Evolutionary conservation across 2,329 filamentous ascomycete species (phyloP), one percentile per base, ranked within the genome.

Genomic region (Thermoascus crustaceus): DNA sequence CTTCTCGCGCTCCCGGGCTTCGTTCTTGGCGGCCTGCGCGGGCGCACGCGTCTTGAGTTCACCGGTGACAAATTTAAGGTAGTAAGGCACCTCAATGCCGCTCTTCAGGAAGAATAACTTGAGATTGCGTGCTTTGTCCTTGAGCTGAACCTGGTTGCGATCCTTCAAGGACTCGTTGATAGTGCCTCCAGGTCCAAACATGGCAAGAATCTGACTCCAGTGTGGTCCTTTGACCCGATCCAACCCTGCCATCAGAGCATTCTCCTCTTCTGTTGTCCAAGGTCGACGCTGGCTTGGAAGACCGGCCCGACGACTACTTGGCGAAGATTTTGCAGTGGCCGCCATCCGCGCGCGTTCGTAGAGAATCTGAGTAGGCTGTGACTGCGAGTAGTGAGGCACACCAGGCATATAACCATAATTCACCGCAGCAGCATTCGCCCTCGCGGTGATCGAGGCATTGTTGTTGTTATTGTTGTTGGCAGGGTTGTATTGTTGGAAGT

Each of bases 101-200:
- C 82, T 89, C 66, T 94, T 94, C 35, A 94, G 66, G 60, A 94
- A 94, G 64, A 91, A 94, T 0, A 94, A 65, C 58, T 94, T 94
- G 32, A 94, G 63, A 45, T 94, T 94, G 32, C 86, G 73, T 1
- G 86, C 86, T 60, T 94, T 94, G 55, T 94, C 86, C 58, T 94
- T 94, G 8, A 94, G 69, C 55, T 94, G 87, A 0, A 94, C 87
- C 53, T 94, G 86, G 29, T 87, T 93, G 21, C 86, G 75, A 54
- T 94, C 87, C 48, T 88, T 89, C 13, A 94, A 70, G 16, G 89
- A 82, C 48, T 89, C 82, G 30, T 79, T 88, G 16, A 89, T 76
- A 0, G 80, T 82, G 4, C 87, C 87, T 26, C 81, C 82, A 0
- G 77, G 73, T 0, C 87, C 87, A 54, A 89, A 94, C 26, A 94